Evolutionary conservation across 164 flowering plant species (phyloP).

Genomic region (Hamamelis virginiana): DNA sequence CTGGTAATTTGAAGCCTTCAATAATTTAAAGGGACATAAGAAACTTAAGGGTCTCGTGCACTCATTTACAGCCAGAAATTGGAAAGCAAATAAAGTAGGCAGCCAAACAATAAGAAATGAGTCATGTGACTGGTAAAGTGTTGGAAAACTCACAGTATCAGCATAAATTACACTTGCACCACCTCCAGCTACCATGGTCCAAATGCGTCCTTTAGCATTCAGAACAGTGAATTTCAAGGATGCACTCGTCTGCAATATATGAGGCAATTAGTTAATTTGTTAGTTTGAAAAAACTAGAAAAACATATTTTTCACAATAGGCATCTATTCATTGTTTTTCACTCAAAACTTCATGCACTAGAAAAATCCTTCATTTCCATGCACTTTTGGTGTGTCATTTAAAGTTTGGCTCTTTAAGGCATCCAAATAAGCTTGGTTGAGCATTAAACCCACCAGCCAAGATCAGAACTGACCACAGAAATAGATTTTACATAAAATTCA

Average conservation of each 20-base stretch:
- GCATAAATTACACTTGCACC: slow-evolving; percentile 98
- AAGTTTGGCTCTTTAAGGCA: too few species aligned
- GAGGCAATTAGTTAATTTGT: background rate
- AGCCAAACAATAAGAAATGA: background rate
- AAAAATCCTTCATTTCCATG: too few species aligned
- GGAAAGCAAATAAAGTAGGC: background rate
- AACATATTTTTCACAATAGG: too few species aligned
- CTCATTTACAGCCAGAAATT: background rate
- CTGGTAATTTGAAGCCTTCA: background rate
- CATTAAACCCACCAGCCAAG: too few species aligned
- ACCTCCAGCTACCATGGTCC: slow-evolving; percentile 99
- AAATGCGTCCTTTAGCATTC: slow-evolving; percentile 90
- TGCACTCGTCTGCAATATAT: slow-evolving; percentile 79
- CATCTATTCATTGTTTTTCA: too few species aligned
- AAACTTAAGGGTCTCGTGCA: background rate
- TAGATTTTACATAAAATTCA: too few species aligned
- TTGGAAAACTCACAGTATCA: slow-evolving; percentile 64
- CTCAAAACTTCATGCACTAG: too few species aligned
- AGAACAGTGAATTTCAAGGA: slow-evolving; percentile 87
- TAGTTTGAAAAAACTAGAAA: too few species aligned
- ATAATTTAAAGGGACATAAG: background rate
- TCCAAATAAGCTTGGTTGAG: too few species aligned
- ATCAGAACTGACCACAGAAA: too few species aligned
- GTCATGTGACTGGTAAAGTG: background rate
- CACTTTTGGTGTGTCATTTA: too few species aligned